Percentiles rank a stretch among this genome's conserved stretches.
These are phyloP conservation scores for Haplosporangium gracile DNA, from an alignment of 192 early-diverging fungal genomes.

Conservation along the genomic window DNA sequence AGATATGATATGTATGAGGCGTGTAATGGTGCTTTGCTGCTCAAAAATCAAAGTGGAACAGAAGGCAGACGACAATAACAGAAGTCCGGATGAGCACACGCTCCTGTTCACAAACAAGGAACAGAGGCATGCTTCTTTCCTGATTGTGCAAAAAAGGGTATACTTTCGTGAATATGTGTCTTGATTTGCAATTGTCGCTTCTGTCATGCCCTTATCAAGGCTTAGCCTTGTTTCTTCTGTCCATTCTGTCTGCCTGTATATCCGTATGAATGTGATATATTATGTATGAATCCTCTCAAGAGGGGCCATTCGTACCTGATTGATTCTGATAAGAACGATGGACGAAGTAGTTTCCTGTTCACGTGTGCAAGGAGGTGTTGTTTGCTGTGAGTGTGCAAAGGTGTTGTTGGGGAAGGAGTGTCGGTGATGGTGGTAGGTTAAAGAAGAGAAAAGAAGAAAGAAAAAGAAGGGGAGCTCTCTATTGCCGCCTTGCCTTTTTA, in stretches of 20 bases:
- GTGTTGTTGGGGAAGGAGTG: background rate
- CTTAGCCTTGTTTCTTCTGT: too few relatives aligned
- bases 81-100: background rate
- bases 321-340: background rate
- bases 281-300: background rate
- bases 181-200: background rate
- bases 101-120: background rate
- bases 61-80: background rate
- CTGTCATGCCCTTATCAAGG: background rate
- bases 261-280: background rate
- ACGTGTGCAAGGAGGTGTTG: background rate
- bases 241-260: background rate
- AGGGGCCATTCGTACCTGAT: background rate
- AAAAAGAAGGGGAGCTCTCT: background rate
- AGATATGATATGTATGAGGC: background rate
- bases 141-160: background rate
- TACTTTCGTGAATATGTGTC: background rate
- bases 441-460: background rate
- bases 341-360: background rate
- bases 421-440: background rate
- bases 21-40: background rate
- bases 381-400: background rate
- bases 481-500: background rate
- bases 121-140: background rate
- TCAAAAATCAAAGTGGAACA: background rate